phyloP scores from a whole-genome alignment of 2,329 filamentous ascomycete genomes.

The Botrytis fragariae region DNA sequence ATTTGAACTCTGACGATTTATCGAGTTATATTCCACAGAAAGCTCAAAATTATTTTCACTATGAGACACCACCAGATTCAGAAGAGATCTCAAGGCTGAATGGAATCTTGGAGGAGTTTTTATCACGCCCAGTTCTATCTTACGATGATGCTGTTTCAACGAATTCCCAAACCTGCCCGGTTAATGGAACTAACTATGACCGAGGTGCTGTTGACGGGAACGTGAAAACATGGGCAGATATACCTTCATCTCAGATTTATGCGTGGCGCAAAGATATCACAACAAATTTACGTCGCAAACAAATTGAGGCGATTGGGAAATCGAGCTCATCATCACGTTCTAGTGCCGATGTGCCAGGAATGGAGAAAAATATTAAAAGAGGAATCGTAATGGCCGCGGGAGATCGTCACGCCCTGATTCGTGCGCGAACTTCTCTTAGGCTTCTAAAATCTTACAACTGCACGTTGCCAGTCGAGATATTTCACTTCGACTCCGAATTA shows the following conservation, averaged over 20 bases:
- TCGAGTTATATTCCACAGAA: constrained; percentile 9
- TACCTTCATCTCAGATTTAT: constrained; percentile 24
- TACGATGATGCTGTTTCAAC: constrained; percentile 24
- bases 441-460: constrained; percentile 28
- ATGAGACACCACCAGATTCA: not conserved
- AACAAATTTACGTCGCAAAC: constrained; percentile 17
- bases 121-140: constrained; percentile 21
- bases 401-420: constrained; percentile 21
- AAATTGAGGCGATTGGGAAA: constrained; percentile 12
- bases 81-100: constrained; percentile 8
- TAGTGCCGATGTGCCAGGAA: not conserved
- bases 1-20: not conserved
- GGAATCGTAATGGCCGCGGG: constrained; percentile 31
- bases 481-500: constrained; percentile 27
- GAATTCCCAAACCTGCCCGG: constrained; percentile 24
- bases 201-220: constrained; percentile 21
- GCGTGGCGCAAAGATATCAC: constrained; percentile 26
- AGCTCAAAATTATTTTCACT: constrained; percentile 12
- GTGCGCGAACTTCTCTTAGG: constrained; percentile 26
- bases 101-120: constrained; percentile 8
- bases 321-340: not conserved
- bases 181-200: constrained; percentile 27
- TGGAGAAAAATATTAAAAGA: constrained; percentile 18
- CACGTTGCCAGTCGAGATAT: constrained; percentile 29
- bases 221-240: constrained; percentile 21